A percentile compares a stretch with the other conserved stretches of the same genome.
phyloP scores from a whole-genome alignment of 495 filamentous ascomycete species.

The Penicilliopsis zonata region DNA sequence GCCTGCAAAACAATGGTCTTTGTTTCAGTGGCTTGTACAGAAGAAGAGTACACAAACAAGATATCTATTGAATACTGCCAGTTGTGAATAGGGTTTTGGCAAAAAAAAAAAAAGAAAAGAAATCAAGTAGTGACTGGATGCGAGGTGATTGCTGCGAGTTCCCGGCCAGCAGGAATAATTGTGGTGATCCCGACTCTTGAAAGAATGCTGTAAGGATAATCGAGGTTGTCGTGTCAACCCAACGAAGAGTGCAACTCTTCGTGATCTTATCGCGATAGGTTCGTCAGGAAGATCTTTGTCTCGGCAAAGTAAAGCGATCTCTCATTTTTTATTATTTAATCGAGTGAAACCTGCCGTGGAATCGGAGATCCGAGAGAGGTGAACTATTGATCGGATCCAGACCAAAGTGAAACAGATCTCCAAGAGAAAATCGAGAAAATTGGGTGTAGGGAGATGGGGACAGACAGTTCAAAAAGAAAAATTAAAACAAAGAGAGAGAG shows the following conservation, averaged over 20 bases:
- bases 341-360: too few relatives aligned
- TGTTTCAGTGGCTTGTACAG: neutral
- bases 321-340: too few relatives aligned
- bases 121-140: neutral
- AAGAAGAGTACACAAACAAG: neutral
- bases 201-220: slow-evolving; percentile 10
- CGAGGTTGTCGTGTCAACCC: slow-evolving; percentile 37
- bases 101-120: neutral
- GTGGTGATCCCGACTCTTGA: neutral
- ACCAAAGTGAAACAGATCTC: neutral
- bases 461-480: slow-evolving; percentile 1
- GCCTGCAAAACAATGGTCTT: slow-evolving; percentile 1
- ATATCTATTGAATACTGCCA: neutral
- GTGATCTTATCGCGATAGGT: slow-evolving; percentile 1
- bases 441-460: slow-evolving; percentile 1
- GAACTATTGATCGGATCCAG: neutral
- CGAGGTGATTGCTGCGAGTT: slow-evolving; percentile 7
- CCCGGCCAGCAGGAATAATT: slow-evolving; percentile 29
- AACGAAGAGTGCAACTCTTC: slow-evolving; percentile 2
- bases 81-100: neutral
- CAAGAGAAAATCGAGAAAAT: slow-evolving; percentile 1
- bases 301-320: too few relatives aligned
- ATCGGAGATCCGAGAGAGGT: neutral
- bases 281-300: neutral
- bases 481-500: slow-evolving; percentile 7